Percentiles rank a stretch among this genome's conserved stretches.
phyloP scores from a whole-genome alignment of 1,139 yeast genomes.

The Fermentozyma sake region DNA sequence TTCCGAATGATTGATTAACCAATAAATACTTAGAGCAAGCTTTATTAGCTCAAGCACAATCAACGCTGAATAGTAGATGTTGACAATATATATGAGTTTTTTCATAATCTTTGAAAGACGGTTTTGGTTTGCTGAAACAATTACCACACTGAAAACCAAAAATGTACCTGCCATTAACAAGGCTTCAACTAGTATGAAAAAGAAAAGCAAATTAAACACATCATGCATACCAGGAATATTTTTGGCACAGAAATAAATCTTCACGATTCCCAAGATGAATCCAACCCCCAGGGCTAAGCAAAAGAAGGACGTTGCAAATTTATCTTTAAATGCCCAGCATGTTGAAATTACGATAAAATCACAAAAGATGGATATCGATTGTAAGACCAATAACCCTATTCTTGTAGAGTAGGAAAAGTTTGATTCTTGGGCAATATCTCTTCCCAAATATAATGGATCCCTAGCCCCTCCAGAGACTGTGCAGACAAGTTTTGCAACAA shows the following conservation, averaged over 20 bases:
- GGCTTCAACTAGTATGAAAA: conserved; percentile 1
- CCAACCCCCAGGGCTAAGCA: conserved; percentile 2
- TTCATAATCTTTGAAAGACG: conserved; percentile 2
- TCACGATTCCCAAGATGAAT: conserved; percentile 2
- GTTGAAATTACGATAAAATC: conserved; percentile 1
- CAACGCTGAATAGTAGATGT: conserved; percentile 1
- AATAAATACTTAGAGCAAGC: conserved; percentile 1
- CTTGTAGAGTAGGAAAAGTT: conserved; percentile 1
- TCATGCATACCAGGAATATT: not conserved
- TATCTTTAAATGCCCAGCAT: conserved; percentile 2
- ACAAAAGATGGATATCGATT: conserved; percentile 1
- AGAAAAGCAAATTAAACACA: not conserved
- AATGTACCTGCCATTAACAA: conserved; percentile 1
- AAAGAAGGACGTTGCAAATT: conserved; percentile 1
- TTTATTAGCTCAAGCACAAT: conserved; percentile 1
- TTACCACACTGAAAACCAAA: conserved; percentile 1
- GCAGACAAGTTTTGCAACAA: conserved; percentile 1
- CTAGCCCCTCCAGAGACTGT: conserved; percentile 1
- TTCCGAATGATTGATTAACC: not conserved
- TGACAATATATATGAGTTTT: conserved; percentile 1
- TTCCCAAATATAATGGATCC: conserved; percentile 1
- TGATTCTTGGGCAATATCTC: not conserved
- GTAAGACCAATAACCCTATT: conserved; percentile 1
- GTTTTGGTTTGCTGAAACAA: conserved; percentile 2
- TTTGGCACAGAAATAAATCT: conserved; percentile 1